A percentile compares a stretch with the other conserved stretches of the same genome.
Evolutionary conservation across 345 rosid genomes (phyloP).

Genomic region (Gossypium anomalum): DNA sequence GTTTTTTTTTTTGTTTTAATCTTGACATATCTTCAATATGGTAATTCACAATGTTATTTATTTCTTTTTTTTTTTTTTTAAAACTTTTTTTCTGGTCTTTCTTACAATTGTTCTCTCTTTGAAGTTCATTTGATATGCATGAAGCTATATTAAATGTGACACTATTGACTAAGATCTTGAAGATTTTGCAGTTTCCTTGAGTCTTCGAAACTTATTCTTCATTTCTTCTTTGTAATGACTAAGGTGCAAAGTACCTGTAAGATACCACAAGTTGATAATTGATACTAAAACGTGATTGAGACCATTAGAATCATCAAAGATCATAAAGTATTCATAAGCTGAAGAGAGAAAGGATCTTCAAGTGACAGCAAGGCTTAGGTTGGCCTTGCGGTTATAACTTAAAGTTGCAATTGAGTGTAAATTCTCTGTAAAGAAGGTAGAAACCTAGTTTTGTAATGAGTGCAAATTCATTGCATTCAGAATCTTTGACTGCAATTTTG

Average conservation of each 20-base stretch:
- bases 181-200: not conserved
- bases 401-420: not conserved
- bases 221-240: not conserved
- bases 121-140: not conserved
- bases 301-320: not conserved
- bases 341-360: constrained; percentile 4
- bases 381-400: not conserved
- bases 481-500: not conserved
- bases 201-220: not conserved
- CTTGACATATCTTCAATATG: not conserved
- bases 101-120: not conserved
- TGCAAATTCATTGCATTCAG: not conserved
- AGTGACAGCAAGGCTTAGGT: not conserved
- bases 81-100: not conserved
- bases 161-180: not conserved
- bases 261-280: not conserved
- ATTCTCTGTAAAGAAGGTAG: not conserved
- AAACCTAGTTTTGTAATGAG: not conserved
- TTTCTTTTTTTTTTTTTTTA: not conserved
- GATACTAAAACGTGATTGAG: not conserved
- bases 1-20: not conserved
- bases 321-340: not conserved
- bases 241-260: not conserved
- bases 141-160: not conserved
- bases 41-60: not conserved